These are phyloP conservation scores for Ophiostoma sp. DNA, from an alignment of 2,329 filamentous ascomycete species.

Conservation along the genomic window DNA sequence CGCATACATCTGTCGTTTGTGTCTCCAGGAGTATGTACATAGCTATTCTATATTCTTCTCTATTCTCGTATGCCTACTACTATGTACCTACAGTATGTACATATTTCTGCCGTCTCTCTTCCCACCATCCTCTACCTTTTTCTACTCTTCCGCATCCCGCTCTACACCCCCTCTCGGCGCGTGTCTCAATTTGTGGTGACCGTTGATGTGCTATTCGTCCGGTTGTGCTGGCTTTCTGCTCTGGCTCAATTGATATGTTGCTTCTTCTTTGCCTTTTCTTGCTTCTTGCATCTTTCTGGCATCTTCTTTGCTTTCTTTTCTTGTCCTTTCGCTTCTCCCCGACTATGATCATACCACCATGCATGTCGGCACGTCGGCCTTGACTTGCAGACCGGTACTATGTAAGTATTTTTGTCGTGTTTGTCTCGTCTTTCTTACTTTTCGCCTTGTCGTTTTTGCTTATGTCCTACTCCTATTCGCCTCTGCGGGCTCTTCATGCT, in stretches of 20 bases:
- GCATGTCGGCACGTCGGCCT: background rate
- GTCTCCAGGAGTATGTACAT: background rate
- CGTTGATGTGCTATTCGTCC: slow-evolving; percentile 6
- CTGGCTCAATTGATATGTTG: background rate
- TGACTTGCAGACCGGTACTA: background rate
- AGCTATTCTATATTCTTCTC: background rate
- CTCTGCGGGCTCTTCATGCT: too few species aligned
- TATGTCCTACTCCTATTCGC: too few species aligned
- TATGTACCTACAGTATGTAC: background rate
- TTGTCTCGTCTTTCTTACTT: background rate
- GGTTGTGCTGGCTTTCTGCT: background rate
- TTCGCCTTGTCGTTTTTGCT: too few species aligned
- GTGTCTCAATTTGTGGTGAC: background rate
- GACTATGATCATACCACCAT: background rate
- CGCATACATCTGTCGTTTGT: background rate
- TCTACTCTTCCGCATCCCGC: background rate
- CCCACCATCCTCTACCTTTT: background rate
- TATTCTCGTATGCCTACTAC: background rate
- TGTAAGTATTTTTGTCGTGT: too few species aligned
- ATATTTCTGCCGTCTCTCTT: background rate
- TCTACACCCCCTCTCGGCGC: background rate
- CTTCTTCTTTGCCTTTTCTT: background rate
- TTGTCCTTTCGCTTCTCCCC: background rate
- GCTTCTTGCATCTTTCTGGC: background rate
- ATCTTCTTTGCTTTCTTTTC: background rate